Evolutionary conservation across 2,329 filamentous ascomycete genomes (phyloP).

Genomic region (Scorias spongiosa): DNA sequence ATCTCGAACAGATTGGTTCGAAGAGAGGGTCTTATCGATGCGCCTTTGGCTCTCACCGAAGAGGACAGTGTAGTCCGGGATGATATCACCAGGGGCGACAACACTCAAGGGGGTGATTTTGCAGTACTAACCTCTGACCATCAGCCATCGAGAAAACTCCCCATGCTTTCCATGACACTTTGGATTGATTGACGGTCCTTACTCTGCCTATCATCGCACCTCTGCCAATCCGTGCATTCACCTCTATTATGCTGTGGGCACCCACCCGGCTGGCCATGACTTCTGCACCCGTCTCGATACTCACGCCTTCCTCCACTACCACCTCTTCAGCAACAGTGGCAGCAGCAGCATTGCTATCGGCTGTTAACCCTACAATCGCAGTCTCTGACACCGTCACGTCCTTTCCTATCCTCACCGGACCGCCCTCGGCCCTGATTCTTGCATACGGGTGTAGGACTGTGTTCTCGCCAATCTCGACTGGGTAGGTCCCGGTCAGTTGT

Average conservation of each 20-base stretch:
- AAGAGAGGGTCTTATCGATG: slow-evolving; percentile 23
- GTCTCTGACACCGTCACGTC: slow-evolving; percentile 64
- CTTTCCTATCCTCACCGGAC: slow-evolving; percentile 28
- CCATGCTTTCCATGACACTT: neutral
- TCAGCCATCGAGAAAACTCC: slow-evolving; percentile 1
- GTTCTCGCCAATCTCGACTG: slow-evolving; percentile 62
- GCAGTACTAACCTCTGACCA: slow-evolving; percentile 22
- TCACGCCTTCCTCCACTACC: slow-evolving; percentile 26
- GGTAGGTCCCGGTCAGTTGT: slow-evolving; percentile 51
- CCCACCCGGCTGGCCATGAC: slow-evolving; percentile 21
- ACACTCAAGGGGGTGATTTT: slow-evolving; percentile 25
- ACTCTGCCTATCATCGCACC: slow-evolving; percentile 32
- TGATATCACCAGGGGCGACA: slow-evolving; percentile 21
- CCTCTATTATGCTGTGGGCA: slow-evolving; percentile 16
- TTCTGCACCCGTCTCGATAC: slow-evolving; percentile 28
- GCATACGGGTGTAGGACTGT: slow-evolving; percentile 76
- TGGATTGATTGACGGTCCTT: neutral
- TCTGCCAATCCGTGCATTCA: slow-evolving; percentile 17
- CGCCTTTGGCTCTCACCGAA: slow-evolving; percentile 24
- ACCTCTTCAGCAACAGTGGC: slow-evolving; percentile 18
- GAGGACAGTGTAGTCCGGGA: slow-evolving; percentile 32
- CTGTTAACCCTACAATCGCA: slow-evolving; percentile 21
- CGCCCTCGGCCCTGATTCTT: slow-evolving; percentile 28
- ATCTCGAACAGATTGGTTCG: slow-evolving; percentile 13
- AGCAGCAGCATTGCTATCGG: slow-evolving; percentile 3